A percentile compares a stretch with the other conserved stretches of the same genome.
Evolutionary conservation across 2,329 filamentous ascomycete genomes (phyloP).

Genomic region (Phialocephala subalpina): DNA sequence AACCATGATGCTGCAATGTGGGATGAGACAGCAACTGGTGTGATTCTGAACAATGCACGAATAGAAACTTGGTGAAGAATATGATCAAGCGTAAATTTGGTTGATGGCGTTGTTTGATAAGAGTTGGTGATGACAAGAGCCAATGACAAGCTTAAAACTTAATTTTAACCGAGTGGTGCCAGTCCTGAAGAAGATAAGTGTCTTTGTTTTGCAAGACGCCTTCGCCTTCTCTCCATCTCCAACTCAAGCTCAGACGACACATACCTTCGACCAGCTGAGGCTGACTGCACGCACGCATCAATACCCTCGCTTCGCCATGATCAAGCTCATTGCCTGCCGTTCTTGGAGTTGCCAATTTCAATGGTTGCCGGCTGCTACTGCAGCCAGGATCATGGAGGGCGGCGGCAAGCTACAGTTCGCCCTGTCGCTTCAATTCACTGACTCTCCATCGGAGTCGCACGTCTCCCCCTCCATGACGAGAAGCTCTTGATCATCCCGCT

Average conservation of each 20-base stretch:
- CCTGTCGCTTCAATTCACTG: not conserved
- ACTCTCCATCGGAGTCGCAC: slow-evolving; percentile 6
- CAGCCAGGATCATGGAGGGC: slow-evolving; percentile 5
- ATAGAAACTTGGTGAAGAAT: not conserved
- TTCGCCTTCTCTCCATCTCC: not conserved
- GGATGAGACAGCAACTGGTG: not conserved
- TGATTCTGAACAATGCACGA: not conserved
- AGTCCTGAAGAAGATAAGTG: not conserved
- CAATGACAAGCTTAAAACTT: slow-evolving; percentile 11
- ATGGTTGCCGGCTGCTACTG: not conserved
- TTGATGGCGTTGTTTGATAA: slow-evolving; percentile 1
- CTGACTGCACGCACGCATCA: too few species aligned
- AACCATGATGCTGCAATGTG: not conserved
- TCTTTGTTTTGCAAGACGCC: not conserved
- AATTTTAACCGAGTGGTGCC: not conserved
- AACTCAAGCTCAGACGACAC: not conserved
- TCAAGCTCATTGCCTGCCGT: not conserved
- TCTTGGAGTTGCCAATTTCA: not conserved
- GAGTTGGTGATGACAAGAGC: slow-evolving; percentile 13
- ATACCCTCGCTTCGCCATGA: not conserved
- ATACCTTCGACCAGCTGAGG: too few species aligned
- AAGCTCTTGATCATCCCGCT: slow-evolving; percentile 8
- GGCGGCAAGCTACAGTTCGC: slow-evolving; percentile 15
- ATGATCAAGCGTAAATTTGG: not conserved
- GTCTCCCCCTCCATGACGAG: slow-evolving; percentile 6